Base-by-base conservation (phyloP, 2,329 filamentous ascomycete species). In the Fusarium napiforme region DNA sequence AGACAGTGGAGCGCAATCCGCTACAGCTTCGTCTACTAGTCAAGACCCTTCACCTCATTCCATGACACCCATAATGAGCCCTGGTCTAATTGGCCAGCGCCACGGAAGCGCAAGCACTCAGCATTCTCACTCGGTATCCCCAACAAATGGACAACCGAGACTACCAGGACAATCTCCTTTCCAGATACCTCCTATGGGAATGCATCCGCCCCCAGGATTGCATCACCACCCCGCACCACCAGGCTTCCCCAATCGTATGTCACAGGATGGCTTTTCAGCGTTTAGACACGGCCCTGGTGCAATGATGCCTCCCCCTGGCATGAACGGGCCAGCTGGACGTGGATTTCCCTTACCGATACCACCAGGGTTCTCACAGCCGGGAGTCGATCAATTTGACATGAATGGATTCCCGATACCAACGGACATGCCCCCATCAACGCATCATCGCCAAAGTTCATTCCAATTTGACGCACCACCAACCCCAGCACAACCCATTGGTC, bases 361-460 rank as follows among this genome's bases (percentile, higher is more conserved):
- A 9, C 82, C 83, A 4, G 82, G 82, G 7, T 84, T 83, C 49
- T 61, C 79, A 3, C 81, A 81, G 32, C 74, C 75, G 21, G 63
- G 64, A 9, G 68, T 50, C 18, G 81, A 82, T 23, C 80, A 80
- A 28, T 83, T 80, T 36, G 72, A 78, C 18, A 72, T 82, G 47
- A 68, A 61, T 10, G 78, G 79, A 56, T 84, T 82, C 62, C 64
- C 79, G 5, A 71, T 84, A 58, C 69, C 79, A 23, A 80, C 82
- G 61, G 81, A 83, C 2, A 64, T 60, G 1, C 77, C 78, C 16
- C 76, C 75, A 11, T 57, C 85, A 55, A 81, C 88, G 9, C 95
- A 97, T 82, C 92, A 92, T 14, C 89, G 95, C 70, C 94, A 97
- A 75, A 87, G 90, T 16, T 97, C 94, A 10, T 87, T 86, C 18